Base-by-base conservation (phyloP, 208 protist genomes). In the Naegleria lovaniensis region DNA sequence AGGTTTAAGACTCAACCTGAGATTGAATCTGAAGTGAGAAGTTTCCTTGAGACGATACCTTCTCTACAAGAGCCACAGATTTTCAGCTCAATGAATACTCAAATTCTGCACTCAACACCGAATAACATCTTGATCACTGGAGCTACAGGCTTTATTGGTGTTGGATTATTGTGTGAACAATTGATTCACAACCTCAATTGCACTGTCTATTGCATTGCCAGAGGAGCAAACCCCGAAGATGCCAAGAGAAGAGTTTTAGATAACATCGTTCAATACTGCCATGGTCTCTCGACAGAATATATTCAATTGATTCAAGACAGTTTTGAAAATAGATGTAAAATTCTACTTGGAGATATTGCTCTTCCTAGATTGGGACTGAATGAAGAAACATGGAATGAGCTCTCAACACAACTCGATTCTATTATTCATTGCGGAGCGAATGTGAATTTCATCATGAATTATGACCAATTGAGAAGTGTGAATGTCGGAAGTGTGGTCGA, bases 111-210 rank as follows among this genome's bases (percentile, higher is more conserved):
- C 4, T 33, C 7, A 86, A 41, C 9, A 29, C 39, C 16, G 4
- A 51, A 41, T 1, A 55, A 25, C 16, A 40, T 89, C 3, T 15
- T 89, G 3, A 29, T 89, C 4, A 89, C 85, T 22, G 85, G 85
- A 29, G 85, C 9, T n/a, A 89, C 85, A 13, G 85, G 85, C 5
- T 89, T 67, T 67, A 19, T 89, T 16, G 85, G 85, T 29, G 19
- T 13, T 43, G 41, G 13, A 38, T 40, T 89, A 0, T 19, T 89
- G 16, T n/a, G 41, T 38, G 43, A 89, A 67, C 51, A 55, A 11
- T 40, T 89, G 15, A 48, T n/a, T 0, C 15, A 5, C 11, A 25
- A 39, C 9, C 16, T 22, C 29, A n/a, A 67, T 29, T 25, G 9
- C 25, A 67, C 13, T 5, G 33, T 89, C 40, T 41, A 89, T 67